Conservation (phyloP, 257 asterid species). For the Gardenia jasminoides region DNA sequence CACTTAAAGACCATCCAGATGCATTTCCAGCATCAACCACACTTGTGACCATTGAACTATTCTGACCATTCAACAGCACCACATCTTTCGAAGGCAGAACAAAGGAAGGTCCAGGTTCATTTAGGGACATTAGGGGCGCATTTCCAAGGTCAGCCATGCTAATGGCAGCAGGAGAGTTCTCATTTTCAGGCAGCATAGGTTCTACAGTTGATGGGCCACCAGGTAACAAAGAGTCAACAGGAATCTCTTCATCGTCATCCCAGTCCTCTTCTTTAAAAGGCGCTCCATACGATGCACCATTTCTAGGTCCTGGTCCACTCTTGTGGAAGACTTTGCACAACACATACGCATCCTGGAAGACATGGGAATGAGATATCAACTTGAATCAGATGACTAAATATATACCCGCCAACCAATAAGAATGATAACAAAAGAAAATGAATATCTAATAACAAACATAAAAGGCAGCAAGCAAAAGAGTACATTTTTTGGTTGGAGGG, state of each 20-base stretch:
- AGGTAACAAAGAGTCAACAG: slow-evolving; percentile 24
- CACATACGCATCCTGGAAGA: slow-evolving; percentile 64
- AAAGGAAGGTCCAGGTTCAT: slow-evolving; percentile 17
- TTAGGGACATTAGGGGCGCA: slow-evolving; percentile 1
- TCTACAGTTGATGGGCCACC: slow-evolving; percentile 19
- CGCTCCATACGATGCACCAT: slow-evolving; percentile 93
- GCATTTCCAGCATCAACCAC: slow-evolving; percentile 24
- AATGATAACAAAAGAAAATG: background rate
- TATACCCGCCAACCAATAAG: background rate
- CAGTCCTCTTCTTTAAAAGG: slow-evolving; percentile 87
- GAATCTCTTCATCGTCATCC: slow-evolving; percentile 43
- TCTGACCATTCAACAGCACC: slow-evolving; percentile 3
- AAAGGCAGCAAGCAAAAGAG: background rate
- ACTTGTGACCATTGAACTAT: slow-evolving; percentile 18
- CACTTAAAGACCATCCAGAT: slow-evolving; percentile 21
- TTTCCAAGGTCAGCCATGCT: slow-evolving; percentile 12
- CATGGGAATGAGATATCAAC: background rate
- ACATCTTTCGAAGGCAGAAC: background rate
- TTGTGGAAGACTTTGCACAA: slow-evolving; percentile 77
- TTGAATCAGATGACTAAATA: background rate
- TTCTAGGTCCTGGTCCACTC: slow-evolving; percentile 79
- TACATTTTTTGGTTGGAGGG: background rate
- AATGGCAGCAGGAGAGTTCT: slow-evolving; percentile 10
- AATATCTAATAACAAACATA: background rate
- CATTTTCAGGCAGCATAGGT: slow-evolving; percentile 26